Evolutionary conservation across 345 rosid species (phyloP).

Genomic region (Boechera retrofracta): DNA sequence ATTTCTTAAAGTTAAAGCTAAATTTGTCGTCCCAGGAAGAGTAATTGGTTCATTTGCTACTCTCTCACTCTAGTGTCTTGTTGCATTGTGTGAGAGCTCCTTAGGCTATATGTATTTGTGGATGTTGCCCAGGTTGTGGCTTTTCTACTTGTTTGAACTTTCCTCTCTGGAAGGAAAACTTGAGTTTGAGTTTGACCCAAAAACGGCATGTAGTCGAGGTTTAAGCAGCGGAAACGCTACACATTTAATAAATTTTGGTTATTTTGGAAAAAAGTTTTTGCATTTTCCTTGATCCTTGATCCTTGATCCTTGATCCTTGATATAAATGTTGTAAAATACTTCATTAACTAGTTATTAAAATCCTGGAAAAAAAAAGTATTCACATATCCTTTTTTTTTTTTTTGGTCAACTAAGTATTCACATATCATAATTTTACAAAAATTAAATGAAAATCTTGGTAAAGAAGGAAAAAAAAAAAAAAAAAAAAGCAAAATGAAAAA

Average conservation of each 20-base stretch:
- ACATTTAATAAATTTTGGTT: background rate
- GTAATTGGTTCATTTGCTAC: constrained; percentile 24
- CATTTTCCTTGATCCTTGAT: background rate
- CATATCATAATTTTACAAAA: background rate
- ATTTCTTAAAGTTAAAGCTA: constrained; percentile 45
- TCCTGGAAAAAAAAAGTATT: background rate
- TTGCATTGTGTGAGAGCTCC: background rate
- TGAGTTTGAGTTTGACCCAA: no score
- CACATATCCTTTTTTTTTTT: background rate
- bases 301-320: background rate
- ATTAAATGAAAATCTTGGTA: background rate
- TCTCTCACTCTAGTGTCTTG: constrained; percentile 5
- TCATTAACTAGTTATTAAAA: background rate
- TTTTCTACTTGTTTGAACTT: constrained; percentile 4
- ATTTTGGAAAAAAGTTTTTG: background rate
- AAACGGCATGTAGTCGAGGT: constrained; percentile 9
- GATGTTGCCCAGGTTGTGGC: constrained; percentile 11
- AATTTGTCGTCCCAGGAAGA: constrained; percentile 26
- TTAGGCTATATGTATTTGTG: constrained; percentile 15
- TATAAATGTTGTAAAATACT: background rate
- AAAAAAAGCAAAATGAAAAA: background rate
- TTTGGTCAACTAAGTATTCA: background rate
- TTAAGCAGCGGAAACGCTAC: background rate
- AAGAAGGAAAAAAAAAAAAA: background rate
- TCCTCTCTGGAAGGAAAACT: background rate